Base-by-base conservation (phyloP, 2,329 filamentous ascomycete species). In the Graphilbum sp. region DNA sequence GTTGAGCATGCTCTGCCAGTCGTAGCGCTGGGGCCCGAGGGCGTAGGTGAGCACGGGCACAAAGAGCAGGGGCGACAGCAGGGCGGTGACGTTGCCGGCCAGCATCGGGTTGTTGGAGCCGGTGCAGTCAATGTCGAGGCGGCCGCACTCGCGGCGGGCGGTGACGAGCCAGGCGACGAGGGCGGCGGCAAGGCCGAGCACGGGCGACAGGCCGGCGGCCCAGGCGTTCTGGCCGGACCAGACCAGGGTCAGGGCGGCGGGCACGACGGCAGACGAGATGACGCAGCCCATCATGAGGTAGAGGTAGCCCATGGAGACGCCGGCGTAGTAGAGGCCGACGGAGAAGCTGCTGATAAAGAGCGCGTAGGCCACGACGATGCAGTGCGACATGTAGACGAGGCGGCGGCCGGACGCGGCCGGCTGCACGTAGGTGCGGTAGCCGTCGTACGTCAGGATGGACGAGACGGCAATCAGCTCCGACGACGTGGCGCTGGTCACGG, bases 101-200 rank as follows among this genome's bases (percentile, higher is more conserved):
- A 93, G 62, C 84, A 92, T 92, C 12, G 85, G 82, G 45, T 82
- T 72, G 58, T 92, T 92, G n/a, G 75, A 71, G 2, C 87, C 87
- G 0, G 84, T 88, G 47, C 79, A 82, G 0, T 60, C 66, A 31
- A 94, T 80, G 33, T 67, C 72, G 20, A 94, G 67, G 2, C 60
- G 58, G 17, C 79, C 80, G 48, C 74, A 81, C 49, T 82, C 57
- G 46, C 71, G 75, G 49, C 77, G 74, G 5, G 81, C 71, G 0
- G 80, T 85, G 5, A 86, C 80, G 4, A 87, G 69, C 82, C 82
- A 88, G 18, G 79, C 79, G 42, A 77, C 74, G 17, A 88, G 59
- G 1, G 79, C 73, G 46, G 75, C 75, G 18, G 60, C 63, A 3
- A 87, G 68, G 6, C 81, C 82, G 1, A 86, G 61, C 1, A 79